Base-by-base conservation (phyloP, 2,329 filamentous ascomycete species). In the Stromatinia cepivora region DNA sequence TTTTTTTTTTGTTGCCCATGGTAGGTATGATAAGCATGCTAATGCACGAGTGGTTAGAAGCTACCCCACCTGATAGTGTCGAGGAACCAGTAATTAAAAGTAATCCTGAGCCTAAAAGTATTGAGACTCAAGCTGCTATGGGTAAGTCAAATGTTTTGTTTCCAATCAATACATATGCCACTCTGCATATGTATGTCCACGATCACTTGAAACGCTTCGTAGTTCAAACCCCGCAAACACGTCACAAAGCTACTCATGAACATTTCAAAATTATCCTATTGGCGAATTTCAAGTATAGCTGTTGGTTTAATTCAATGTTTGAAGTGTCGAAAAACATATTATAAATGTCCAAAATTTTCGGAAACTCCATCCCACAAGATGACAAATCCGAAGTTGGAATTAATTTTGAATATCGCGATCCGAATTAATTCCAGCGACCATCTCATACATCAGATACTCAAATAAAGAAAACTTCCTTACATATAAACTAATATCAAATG, bases 131-230 rank as follows among this genome's bases (percentile, higher is more conserved):
- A 39, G 20, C 17, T 42, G 17, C 65, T 67, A 28, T 46, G 59
- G 53, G 65, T 67, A 67, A 67, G 65, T 57, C 22, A 34, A 31
- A 28, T n/a, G 8, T 39, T 25, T 8, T 39, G 22, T 28, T 64
- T 52, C n/a, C n/a, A 39, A 39, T 52, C 34, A 28, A 50, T 52
- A 28, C 34, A 52, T 36, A 52, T 63, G n/a, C 22, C 50, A 52
- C 45, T 31, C 39, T 63, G 61, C 46, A 63, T 39, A 36, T 50
- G 31, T 36, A 53, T 64, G 15, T 39, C 61, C 61, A 52, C 48
- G 48, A 52, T 52, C 34, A 39, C 25, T 64, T 64, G 61, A n/a
- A 46, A 63, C 42, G 28, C 48, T 46, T 62, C 59, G 59, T 10
- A 62, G 45, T 25, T 28, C 28, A 36, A 10, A 36, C 22, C 48